phyloP scores from a whole-genome alignment of 1,284 basidiomycete species.

The Puccinia sorghi region DNA sequence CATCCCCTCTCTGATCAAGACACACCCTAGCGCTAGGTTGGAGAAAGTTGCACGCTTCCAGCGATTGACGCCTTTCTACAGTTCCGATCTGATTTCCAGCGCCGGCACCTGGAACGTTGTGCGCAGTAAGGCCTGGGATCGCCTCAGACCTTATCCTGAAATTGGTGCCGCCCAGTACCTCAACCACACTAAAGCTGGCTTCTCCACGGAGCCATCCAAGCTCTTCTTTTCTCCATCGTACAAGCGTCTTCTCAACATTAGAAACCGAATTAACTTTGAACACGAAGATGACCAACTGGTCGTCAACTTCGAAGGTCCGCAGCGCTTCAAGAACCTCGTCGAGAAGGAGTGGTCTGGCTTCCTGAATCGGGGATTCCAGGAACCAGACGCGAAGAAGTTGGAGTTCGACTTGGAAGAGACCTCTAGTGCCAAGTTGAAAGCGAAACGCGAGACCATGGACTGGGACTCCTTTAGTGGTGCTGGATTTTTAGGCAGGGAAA shows the following conservation, averaged over 20 bases:
- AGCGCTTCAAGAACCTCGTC: conserved; percentile 53
- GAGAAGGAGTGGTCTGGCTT: conserved; percentile 57
- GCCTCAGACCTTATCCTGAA: conserved; percentile 49
- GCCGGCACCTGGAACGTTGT: conserved; percentile 54
- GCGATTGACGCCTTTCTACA: conserved; percentile 14
- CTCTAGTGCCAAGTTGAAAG: conserved; percentile 37
- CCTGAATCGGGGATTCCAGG: conserved; percentile 54
- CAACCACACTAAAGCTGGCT: conserved; percentile 23
- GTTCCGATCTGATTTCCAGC: conserved; percentile 25
- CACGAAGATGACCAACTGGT: conserved; percentile 50
- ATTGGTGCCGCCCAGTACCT: conserved; percentile 42
- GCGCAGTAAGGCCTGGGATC: conserved; percentile 53
- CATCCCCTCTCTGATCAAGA: conserved; percentile 51
- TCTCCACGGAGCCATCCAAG: conserved; percentile 24
- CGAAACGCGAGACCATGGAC: conserved; percentile 54
- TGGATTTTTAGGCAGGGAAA: conserved; percentile 56
- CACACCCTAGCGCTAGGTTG: conserved; percentile 49
- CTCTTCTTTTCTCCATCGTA: conserved; percentile 57
- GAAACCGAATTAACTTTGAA: conserved; percentile 57
- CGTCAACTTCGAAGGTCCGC: conserved; percentile 52
- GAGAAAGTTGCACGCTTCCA: conserved; percentile 38
- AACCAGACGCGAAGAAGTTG: conserved; percentile 53
- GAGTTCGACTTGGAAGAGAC: conserved; percentile 56
- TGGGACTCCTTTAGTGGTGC: conserved; percentile 55
- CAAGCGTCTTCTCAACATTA: conserved; percentile 61